Base-by-base conservation (phyloP, 345 rosid genomes). In the Brassica nigra region DNA sequence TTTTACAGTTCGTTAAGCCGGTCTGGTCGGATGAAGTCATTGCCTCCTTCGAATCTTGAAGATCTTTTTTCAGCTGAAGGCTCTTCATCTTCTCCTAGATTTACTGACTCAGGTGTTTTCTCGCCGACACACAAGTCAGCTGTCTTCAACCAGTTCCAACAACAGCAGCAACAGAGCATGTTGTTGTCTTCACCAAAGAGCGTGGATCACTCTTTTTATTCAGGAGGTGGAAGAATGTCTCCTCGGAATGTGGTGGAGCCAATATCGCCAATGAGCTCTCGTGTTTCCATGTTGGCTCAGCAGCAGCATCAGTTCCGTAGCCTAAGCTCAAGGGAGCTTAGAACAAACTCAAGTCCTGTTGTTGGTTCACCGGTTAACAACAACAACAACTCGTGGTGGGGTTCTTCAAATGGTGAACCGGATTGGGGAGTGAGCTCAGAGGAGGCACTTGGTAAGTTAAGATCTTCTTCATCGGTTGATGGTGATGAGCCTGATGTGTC, bases 401-500 rank as follows among this genome's bases (percentile, higher is more conserved):
- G 97, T 42, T 86, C 97, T 42, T 86, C 97, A 30, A 84, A 86
- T 20, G 99, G 95, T 67, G 88, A 86, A 87, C 87, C 90, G 2
- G 91, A 89, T 70, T 91, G 94, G 91, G 86, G 86, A 16, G 87
- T 87, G 27, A 83, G 85, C 54, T 81, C 89, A 5, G 90, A 87
- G 67, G 90, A 80, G 4, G 90, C 79, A 58, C 70, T 84, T 29
- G 91, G 88, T 72, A 85, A 81, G 81, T 79, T 82, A 2, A 39
- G 12, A 39, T 39, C 47, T 8, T 39, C 12, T 39, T 39, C 12
- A 23, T 87, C 91, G 30, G 83, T 85, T 34, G 92, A 81, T 71
- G 92, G 86, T 8, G 95, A 86, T 36, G 97, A 92, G 75, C 97
- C 97, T 8, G 97, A 95, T 82, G 85, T 95, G 16, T 92, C 94